These are phyloP conservation scores for Parascedosporium putredinis DNA, from an alignment of 2,329 filamentous ascomycete species.

Conservation along the genomic window DNA sequence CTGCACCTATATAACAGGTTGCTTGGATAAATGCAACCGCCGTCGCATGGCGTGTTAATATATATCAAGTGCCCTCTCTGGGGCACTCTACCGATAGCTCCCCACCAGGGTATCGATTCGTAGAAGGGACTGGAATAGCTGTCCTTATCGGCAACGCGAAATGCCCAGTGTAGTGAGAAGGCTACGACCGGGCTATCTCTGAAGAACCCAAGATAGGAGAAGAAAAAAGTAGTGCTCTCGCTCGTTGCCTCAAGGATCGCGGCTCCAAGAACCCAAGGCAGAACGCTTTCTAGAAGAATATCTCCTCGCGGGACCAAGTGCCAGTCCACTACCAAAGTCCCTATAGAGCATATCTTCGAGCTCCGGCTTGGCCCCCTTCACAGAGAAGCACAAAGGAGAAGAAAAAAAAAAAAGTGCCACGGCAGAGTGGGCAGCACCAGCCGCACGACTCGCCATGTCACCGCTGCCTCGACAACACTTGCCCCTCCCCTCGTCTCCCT, in stretches of 20 bases:
- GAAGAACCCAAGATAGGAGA: too few relatives aligned
- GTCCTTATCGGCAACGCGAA: neutral
- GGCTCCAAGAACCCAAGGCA: too few relatives aligned
- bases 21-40: neutral
- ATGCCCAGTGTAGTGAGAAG: too few relatives aligned
- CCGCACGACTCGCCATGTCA: neutral
- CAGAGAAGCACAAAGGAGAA: neutral
- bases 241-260: too few relatives aligned
- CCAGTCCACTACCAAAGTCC: too few relatives aligned
- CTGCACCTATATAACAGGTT: neutral
- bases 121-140: neutral
- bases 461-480: neutral
- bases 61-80: neutral
- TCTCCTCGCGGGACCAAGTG: too few relatives aligned
- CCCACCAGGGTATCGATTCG: neutral
- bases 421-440: neutral
- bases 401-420: neutral
- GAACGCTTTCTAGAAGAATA: too few relatives aligned
- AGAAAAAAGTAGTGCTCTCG: too few relatives aligned
- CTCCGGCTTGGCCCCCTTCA: neutral
- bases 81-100: neutral
- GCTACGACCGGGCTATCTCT: too few relatives aligned
- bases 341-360: neutral
- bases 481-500: neutral
- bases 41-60: neutral